Conservation (phyloP, 768 basidiomycete species). For the Lyophyllum semitale region DNA sequence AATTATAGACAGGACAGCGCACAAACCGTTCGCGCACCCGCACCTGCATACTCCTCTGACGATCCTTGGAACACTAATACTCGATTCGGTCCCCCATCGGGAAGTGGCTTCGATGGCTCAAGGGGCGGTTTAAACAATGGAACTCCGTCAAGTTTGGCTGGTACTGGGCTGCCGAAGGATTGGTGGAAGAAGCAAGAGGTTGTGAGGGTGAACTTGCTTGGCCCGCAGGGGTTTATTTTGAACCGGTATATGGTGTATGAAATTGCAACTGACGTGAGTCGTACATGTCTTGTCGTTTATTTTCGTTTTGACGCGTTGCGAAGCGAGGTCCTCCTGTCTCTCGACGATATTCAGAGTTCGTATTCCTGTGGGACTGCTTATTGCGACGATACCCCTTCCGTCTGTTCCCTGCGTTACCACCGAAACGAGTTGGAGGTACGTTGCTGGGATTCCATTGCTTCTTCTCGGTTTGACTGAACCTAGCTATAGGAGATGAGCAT, state of each 20-base stretch:
- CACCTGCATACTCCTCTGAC: constrained; percentile 58
- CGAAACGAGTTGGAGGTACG: constrained; percentile 90
- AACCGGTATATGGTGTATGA: constrained; percentile 88
- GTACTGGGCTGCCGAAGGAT: constrained; percentile 70
- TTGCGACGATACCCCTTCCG: constrained; percentile 91
- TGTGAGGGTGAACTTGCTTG: constrained; percentile 70
- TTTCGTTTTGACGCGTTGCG: constrained; percentile 10
- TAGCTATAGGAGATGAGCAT: constrained; percentile 69
- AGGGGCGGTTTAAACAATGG: constrained; percentile 41
- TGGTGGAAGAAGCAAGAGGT: constrained; percentile 89
- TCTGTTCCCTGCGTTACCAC: constrained; percentile 82
- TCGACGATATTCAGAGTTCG: constrained; percentile 92
- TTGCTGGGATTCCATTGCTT: constrained; percentile 18
- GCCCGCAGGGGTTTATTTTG: constrained; percentile 91
- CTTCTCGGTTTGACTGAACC: constrained; percentile 7
- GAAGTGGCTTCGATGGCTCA: constrained; percentile 29
- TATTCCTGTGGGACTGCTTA: constrained; percentile 86
- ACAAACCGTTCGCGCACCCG: constrained; percentile 40
- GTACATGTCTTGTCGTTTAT: neutral
- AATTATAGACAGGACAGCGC: constrained; percentile 46
- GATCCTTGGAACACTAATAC: constrained; percentile 66
- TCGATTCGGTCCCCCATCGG: constrained; percentile 32
- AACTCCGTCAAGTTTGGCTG: constrained; percentile 60
- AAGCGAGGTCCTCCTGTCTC: constrained; percentile 71
- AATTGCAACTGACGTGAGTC: constrained; percentile 71